Conservation (phyloP, 225 moss, liverwort and hornwort species). For the Sphagnum contortum region DNA sequence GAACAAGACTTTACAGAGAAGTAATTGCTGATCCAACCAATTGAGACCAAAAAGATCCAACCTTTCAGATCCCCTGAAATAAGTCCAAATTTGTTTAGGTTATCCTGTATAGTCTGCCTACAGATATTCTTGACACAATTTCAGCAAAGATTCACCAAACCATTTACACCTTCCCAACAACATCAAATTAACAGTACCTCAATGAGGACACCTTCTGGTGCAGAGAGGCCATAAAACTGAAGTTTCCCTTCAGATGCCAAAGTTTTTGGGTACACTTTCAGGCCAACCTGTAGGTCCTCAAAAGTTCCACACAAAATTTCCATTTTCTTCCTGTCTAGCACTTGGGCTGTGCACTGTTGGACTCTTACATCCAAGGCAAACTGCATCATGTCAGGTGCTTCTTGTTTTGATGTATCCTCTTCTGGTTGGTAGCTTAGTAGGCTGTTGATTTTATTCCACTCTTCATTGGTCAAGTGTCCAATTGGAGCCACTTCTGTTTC, state of each 20-base stretch:
- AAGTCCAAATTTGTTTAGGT: no score
- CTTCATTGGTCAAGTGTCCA: slow-evolving; percentile 82
- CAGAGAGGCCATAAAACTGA: slow-evolving; percentile 93
- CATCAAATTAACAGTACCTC: slow-evolving; percentile 37
- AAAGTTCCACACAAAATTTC: slow-evolving; percentile 91
- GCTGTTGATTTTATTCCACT: slow-evolving; percentile 95
- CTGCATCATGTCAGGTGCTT: slow-evolving; percentile 91
- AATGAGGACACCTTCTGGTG: slow-evolving; percentile 90
- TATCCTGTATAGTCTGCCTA: no score
- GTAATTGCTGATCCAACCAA: no score
- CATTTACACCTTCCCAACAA: no score
- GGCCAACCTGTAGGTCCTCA: slow-evolving; percentile 72
- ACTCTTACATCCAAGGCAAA: slow-evolving; percentile 71
- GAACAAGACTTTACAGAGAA: no score
- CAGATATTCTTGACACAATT: no score
- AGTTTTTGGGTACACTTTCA: slow-evolving; percentile 80
- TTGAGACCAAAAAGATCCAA: no score
- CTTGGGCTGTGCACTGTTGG: slow-evolving; percentile 65
- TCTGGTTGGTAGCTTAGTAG: slow-evolving; percentile 87
- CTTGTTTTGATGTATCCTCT: slow-evolving; percentile 65
- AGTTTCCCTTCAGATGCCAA: slow-evolving; percentile 83
- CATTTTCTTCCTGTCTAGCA: slow-evolving; percentile 61
- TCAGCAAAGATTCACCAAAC: no score
- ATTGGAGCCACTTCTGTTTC: slow-evolving; percentile 43
- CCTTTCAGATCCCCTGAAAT: no score